Percentiles rank a stretch among this genome's conserved stretches.
Evolutionary conservation across 83 land plant genomes (phyloP).

Genomic region (Picea abies): DNA sequence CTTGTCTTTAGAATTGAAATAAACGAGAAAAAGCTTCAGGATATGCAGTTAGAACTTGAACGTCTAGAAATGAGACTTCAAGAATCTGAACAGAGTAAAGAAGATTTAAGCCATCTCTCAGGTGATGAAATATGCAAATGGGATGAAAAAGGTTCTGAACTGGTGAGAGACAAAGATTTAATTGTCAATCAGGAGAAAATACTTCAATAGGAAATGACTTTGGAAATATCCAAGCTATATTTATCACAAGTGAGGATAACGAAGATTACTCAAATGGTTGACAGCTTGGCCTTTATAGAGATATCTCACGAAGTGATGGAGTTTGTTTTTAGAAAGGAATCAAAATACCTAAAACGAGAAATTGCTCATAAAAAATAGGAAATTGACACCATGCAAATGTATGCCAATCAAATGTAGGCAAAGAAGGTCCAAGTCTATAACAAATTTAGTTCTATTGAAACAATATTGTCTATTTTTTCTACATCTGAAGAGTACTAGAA

Average conservation of each 20-base stretch:
- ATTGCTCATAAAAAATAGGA: conserved; percentile 21
- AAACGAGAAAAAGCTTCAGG: not conserved
- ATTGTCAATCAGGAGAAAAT: not conserved
- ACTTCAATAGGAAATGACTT: not conserved
- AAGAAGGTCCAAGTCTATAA: conserved; percentile 28
- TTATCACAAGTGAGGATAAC: conserved; percentile 16
- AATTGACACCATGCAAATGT: conserved; percentile 16
- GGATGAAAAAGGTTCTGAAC: not conserved
- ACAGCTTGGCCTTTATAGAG: conserved; percentile 32
- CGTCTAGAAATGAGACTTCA: too few species aligned
- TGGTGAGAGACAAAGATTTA: not conserved
- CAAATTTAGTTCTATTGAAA: conserved; percentile 43
- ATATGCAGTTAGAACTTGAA: not conserved
- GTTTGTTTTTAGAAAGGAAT: conserved; percentile 19
- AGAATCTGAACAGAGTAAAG: too few species aligned
- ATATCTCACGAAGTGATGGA: conserved; percentile 27
- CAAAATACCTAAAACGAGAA: conserved; percentile 14
- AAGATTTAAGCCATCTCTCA: too few species aligned
- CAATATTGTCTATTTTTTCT: conserved; percentile 29
- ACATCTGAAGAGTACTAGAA: conserved; percentile 40
- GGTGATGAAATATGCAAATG: too few species aligned
- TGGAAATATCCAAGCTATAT: conserved; percentile 35
- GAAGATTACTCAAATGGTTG: not conserved
- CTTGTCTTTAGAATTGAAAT: not conserved
- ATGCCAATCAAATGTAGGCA: conserved; percentile 23